A percentile compares a stretch with the other conserved stretches of the same genome.
phyloP scores from a whole-genome alignment of 2,329 filamentous ascomycete species.

The Fusarium austroafricanum region DNA sequence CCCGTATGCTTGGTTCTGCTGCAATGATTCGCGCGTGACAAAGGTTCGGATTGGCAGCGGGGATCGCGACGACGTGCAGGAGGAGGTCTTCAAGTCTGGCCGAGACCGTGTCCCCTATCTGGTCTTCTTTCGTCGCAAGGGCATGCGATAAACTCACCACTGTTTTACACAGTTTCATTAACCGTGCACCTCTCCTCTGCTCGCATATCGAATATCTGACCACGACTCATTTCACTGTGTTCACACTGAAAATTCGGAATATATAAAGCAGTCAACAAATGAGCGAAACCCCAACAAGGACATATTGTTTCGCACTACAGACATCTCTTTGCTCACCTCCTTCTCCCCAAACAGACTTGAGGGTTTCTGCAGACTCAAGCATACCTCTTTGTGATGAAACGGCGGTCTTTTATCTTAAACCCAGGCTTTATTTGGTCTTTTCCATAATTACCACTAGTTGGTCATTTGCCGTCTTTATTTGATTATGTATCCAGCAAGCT shows the following conservation, averaged over 20 bases:
- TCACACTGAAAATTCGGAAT: neutral
- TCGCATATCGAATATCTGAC: neutral
- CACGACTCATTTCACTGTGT: neutral
- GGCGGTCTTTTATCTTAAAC: constrained; percentile 7
- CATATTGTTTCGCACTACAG: neutral
- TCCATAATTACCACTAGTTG: neutral
- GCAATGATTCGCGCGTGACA: constrained; percentile 59
- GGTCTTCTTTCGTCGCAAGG: constrained; percentile 59
- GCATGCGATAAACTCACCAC: constrained; percentile 29
- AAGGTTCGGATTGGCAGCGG: constrained; percentile 57
- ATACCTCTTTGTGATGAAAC: neutral
- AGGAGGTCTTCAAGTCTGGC: constrained; percentile 54
- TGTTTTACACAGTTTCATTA: neutral
- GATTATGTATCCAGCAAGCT: constrained; percentile 23
- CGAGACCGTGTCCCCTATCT: constrained; percentile 59
- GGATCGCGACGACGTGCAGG: constrained; percentile 50
- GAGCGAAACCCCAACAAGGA: no score
- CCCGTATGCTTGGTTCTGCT: constrained; percentile 60
- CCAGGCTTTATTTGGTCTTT: constrained; percentile 2
- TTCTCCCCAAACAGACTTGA: neutral
- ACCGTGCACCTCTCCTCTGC: neutral
- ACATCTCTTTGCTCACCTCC: no score
- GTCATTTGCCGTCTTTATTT: neutral
- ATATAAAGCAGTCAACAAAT: neutral
- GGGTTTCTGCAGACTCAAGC: neutral